Percentiles rank a stretch among this genome's conserved stretches.
Evolutionary conservation across 345 rosid genomes (phyloP).

Genomic region (Populus alba): DNA sequence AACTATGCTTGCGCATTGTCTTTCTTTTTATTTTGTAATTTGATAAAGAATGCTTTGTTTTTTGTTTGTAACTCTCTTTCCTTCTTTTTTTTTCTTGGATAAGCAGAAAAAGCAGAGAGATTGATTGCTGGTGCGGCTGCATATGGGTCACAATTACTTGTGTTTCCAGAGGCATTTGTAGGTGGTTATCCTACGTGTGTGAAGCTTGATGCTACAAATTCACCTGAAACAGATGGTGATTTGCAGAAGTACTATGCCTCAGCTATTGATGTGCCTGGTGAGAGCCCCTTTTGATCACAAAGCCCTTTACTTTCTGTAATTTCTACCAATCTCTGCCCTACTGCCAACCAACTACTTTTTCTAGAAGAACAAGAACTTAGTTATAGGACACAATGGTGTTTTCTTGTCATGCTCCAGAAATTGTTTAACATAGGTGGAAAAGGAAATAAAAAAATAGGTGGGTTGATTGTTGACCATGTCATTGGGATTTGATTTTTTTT

Average conservation of each 20-base stretch:
- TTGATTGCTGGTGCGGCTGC: slow-evolving; percentile 20
- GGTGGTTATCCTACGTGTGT: slow-evolving; percentile 18
- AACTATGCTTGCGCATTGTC: too few species aligned
- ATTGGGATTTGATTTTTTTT: background rate
- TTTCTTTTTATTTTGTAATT: too few species aligned
- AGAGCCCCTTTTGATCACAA: background rate
- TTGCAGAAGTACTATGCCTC: slow-evolving; percentile 14
- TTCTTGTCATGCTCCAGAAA: background rate
- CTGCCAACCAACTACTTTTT: background rate
- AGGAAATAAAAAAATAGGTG: background rate
- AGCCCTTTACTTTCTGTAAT: background rate
- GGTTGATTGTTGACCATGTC: background rate
- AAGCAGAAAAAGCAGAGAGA: slow-evolving; percentile 27
- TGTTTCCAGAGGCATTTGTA: slow-evolving; percentile 30
- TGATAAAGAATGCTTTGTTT: background rate
- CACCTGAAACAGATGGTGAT: background rate
- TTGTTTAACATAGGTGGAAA: background rate
- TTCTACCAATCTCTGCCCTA: background rate
- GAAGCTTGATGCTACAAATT: background rate
- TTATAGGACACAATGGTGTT: background rate
- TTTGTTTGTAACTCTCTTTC: background rate
- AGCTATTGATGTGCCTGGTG: slow-evolving; percentile 27
- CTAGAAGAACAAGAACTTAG: background rate
- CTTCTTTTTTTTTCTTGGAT: background rate
- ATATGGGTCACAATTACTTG: slow-evolving; percentile 20